Base-by-base conservation (phyloP, 345 rosid genomes). In the Sisymbrium irio region DNA sequence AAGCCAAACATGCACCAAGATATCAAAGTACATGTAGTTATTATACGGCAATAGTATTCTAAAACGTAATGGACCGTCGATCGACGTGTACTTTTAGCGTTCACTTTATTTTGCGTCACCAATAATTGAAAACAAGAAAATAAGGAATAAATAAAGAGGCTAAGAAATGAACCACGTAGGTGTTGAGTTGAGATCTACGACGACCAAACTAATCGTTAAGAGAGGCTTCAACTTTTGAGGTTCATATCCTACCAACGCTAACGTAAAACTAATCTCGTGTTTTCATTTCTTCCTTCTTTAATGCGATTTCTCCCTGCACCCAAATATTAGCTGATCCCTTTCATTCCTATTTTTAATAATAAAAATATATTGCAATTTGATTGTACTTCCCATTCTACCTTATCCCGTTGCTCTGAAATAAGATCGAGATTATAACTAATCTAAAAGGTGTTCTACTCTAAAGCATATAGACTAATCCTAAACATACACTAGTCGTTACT, bases 101-200 rank as follows among this genome's bases (percentile, higher is more conserved):
- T 70, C 80, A 71, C 80, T 70, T 64, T 70, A 27, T 70, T 70
- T 70, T 41, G 70, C 37, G 45, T 63, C 19, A 55, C 49, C 10
- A 75, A 75, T 40, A 54, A 54, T 39, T 49, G 62, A 54, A 25
- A 51, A 27, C 32, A 54, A 53, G 12, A 53, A 19, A 18, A 5
- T 9, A 49, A 7, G 37, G 1, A 7, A 35, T 35, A 35, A 22
- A 50, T 15, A 42, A 79, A 86, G 81, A 85, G 91, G 89, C 71
- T 28, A 40, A 11, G 37, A 51, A 77, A 63, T 74, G 74, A 72
- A 58, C 89, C 93, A 89, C 96, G 88, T 83, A 66, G 42, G 76
- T 25, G 33, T 27, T 27, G 28, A 36, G 32, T 13, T 44, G 62
- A 62, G 73, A 50, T 56, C 36, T 45, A 63, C 69, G 35, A 68